Conservation (phyloP, 2,329 filamentous ascomycete species). For the Colletotrichum truncatum region DNA sequence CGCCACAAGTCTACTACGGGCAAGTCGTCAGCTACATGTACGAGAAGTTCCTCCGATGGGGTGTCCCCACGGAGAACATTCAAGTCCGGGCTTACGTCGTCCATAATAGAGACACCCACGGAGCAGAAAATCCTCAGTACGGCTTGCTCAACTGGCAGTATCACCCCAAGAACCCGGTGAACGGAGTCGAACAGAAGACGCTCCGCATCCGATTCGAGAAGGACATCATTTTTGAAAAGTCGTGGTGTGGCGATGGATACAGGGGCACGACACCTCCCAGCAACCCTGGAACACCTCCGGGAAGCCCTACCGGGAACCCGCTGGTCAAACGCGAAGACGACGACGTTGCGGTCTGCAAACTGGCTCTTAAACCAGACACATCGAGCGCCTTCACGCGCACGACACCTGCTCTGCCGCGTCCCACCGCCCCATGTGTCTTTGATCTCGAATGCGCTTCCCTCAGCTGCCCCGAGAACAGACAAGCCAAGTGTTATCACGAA, state of each 20-base stretch:
- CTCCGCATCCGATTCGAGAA: slow-evolving; percentile 22
- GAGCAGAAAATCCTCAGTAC: not conserved
- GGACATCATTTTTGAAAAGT: slow-evolving; percentile 38
- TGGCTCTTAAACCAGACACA: not conserved
- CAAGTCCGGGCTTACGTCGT: not conserved
- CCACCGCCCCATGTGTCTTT: not conserved
- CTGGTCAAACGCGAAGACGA: not conserved
- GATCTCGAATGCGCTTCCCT: not conserved
- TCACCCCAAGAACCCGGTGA: not conserved
- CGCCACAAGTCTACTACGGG: not conserved
- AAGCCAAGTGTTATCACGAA: not conserved
- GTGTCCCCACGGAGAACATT: not conserved
- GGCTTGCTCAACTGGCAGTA: slow-evolving; percentile 26
- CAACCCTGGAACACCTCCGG: not conserved
- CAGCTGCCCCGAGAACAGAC: not conserved
- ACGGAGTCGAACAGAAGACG: not conserved
- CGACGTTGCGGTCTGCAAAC: not conserved
- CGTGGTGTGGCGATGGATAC: slow-evolving; percentile 25
- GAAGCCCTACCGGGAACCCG: not conserved
- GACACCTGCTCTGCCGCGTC: not conserved
- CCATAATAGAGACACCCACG: too few relatives aligned
- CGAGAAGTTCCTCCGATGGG: not conserved
- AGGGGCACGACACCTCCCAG: not conserved
- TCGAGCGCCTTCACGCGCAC: not conserved
- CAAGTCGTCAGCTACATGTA: not conserved